Evolutionary conservation across 768 basidiomycete genomes (phyloP), one percentile per base, ranked within the genome.

Genomic region (Leccinum rimulosum): DNA sequence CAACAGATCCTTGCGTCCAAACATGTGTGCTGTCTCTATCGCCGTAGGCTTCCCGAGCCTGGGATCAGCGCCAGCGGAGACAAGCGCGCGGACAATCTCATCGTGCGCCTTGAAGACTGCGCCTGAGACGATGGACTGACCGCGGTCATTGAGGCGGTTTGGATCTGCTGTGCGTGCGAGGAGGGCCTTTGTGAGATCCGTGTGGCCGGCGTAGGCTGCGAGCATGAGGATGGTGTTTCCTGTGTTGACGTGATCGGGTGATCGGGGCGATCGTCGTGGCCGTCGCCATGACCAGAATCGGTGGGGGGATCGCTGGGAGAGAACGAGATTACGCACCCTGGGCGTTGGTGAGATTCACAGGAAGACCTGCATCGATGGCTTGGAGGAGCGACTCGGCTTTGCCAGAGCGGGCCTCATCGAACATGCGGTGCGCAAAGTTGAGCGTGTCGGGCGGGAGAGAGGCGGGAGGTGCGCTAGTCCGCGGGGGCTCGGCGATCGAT

Each of bases 181-280:
- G 28, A 93, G 79, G 14, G 77, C 79, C 50, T 75, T 74, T 2
- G 82, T 75, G 19, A 88, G 80, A 2, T 77, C 73, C 0, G 74
- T 70, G 64, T 91, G 87, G 1, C 89, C 89, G 22, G 83, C 74
- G 67, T 92, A 92, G 2, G 89, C 82, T 3, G 87, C 85, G 53
- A 91, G 81, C 88, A 92, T 92, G 55, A 92, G 75, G 6, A 93
- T 76, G 5, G 88, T 89, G 69, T 92, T 91, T 22, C 91, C 90
- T 86, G 66, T 27, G 9, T 38, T 17, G 33, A 22, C 7, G 45
- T 4, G 8, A 36, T 47, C 27, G 35, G 9, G 4, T 25, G 9
- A 27, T 47, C 22, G 22, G 33, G 15, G 40, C 19, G 11, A 50
- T 50, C 27, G 19, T 50, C 19, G 27, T 19, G 50, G 36, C 10